Percentiles rank a stretch among this genome's conserved stretches.
phyloP scores from a whole-genome alignment of 768 basidiomycete genomes.

The Panaeolus papilionaceus region DNA sequence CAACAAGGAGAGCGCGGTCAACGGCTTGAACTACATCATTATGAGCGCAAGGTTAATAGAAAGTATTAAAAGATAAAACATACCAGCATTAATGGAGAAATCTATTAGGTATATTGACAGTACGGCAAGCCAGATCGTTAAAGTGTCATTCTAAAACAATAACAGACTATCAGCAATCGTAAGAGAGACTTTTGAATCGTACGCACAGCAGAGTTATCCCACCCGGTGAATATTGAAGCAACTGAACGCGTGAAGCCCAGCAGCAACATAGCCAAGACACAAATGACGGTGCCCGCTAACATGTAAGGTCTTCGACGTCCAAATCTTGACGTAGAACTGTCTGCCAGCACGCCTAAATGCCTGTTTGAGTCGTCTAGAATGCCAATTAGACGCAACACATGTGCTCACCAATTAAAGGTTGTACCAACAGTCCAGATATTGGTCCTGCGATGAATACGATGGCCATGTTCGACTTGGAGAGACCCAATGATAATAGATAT shows the following conservation, averaged over 20 bases:
- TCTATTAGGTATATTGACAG: conserved; percentile 57
- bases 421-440: conserved; percentile 87
- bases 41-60: conserved; percentile 11
- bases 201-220: conserved; percentile 37
- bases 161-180: conserved; percentile 8
- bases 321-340: conserved; percentile 82
- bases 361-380: conserved; percentile 2
- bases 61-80: conserved; percentile 13
- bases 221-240: conserved; percentile 53
- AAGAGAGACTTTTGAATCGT: neutral
- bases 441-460: conserved; percentile 94
- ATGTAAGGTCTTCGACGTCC: conserved; percentile 91
- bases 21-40: conserved; percentile 74
- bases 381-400: neutral
- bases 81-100: conserved; percentile 61
- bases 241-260: conserved; percentile 83
- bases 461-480: conserved; percentile 87
- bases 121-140: conserved; percentile 83
- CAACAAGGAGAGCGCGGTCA: conserved; percentile 90
- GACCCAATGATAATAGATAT: conserved; percentile 87
- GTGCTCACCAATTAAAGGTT: conserved; percentile 79
- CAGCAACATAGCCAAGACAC: conserved; percentile 75
- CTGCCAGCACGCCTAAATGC: conserved; percentile 73
- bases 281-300: conserved; percentile 69
- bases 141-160: conserved; percentile 54